Evolutionary conservation across 1,284 basidiomycete species (phyloP), one percentile per base, ranked within the genome.

Genomic region (Gymnopus androsaceus): DNA sequence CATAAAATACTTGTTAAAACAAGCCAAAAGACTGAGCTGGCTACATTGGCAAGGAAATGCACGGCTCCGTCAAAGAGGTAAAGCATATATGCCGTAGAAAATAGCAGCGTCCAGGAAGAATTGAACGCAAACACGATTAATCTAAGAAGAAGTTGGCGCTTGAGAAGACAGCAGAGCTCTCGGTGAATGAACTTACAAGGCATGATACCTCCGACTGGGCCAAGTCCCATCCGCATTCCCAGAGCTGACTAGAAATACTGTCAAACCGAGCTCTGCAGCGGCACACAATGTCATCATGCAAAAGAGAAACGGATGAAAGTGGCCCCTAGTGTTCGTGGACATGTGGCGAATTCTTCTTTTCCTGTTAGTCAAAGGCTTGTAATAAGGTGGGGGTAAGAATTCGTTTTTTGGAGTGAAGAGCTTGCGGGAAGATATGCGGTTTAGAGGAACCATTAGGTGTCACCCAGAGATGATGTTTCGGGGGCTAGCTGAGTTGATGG

Each of bases 11-110:
- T 75, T 2, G 88, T 88, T 37, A 85, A 64, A 23, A 83, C 67
- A 23, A 90, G 71, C 88, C 88, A 91, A 48, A 85, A 67, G 15
- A 88, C 77, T n/a, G 88, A 90, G 62, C 86, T 88, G 19, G 88
- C 87, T 27, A 90, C 75, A 64, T 82, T 84, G 12, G 88, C 88
- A 34, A 91, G 75, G 37, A 88, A 67, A 65, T 86, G 84, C 38
- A 80, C 77, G 6, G 79, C 81, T 40, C 85, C 84, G 51, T 84
- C 83, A 36, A 87, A 70, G 46, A 86, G 80, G 83, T 85, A 90
- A 33, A 89, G 64, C 59, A 88, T 74, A 64, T 90, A 91, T 33
- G 82, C 81, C 4, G 79, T 75, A 11, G 83, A 79, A 64, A 89
- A 90, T 31, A 88, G 61, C 1, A 80, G 75, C 19, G 88, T 90